Evolutionary conservation across 352 stramenopile genomes (phyloP), one percentile per base, ranked within the genome.

Genomic region (Globisporangium middletonii): DNA sequence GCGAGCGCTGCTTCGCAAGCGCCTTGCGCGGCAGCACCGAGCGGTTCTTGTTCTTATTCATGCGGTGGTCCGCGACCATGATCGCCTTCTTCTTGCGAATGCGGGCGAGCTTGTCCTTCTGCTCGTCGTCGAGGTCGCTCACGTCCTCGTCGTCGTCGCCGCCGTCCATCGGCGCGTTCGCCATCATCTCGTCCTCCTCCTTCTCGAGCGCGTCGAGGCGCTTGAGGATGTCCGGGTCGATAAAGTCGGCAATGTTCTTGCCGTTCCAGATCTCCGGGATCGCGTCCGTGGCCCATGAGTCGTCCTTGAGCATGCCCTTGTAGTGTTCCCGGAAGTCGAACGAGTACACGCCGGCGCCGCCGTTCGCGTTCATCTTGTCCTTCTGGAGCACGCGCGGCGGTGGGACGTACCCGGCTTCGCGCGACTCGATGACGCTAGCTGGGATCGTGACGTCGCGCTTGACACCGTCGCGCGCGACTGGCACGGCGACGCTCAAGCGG

Each of bases 201-300:
- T 91, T 68, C 77, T 99, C 97, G 48, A 99, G 77, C 42, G 88
- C 83, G 16, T 92, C 89, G 37, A 99, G 85, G 63, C 95, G 96
- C 55, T 92, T 94, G 48, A 98, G 89, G 71, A 99, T 99, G 41
- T 99, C 96, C 9, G 96, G 83, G 68, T 99, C 98, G 50, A 99
- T 84, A 73, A 97, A 99, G 73, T 99, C 98, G 50, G 92, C 88
- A 82, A 99, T 96, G 75, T 99, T 99, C 79, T 99, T 99, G 62
- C 97, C 97, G 73, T 99, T 98, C 79, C 98, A 97, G 71, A 99
- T 99, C 76, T 99, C 94, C 5, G 97, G 97, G 57, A 99, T 98
- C 41, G 88, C 79, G 72, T 99, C 97, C 67, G 95, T 96, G 44
- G 88, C 91, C 95, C 96, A 99, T 49, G 98, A 92, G 50, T 98